Evolutionary conservation across 2,329 filamentous ascomycete species (phyloP), one percentile per base, ranked within the genome.

Genomic region (Phyllosticta ampelicida): DNA sequence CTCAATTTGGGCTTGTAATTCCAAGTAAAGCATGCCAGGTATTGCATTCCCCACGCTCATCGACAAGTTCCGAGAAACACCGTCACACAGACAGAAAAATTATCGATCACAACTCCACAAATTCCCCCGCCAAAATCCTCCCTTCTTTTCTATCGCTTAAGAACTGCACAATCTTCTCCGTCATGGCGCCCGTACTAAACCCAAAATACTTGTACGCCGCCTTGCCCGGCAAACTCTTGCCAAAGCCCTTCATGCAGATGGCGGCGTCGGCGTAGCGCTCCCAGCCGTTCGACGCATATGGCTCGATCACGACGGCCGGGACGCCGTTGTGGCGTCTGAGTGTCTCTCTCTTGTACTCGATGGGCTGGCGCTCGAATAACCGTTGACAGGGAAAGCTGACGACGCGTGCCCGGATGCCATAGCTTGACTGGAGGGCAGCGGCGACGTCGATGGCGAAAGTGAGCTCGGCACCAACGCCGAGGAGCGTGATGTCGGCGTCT

Each of bases 261-360:
- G 77, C 79, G 0, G 80, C 81, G 65, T 83, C 77, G 0, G 80
- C 81, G 63, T 83, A 84, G 19, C 81, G 68, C 69, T 84, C 82
- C 81, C 81, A 84, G 0, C 80, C 80, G 60, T 79, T 78, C 1
- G 76, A 73, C 1, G 78, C 75, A 64, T 82, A 84, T 0, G 81
- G 79, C 68, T 86, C 83, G 50, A 86, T 80, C 4, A 84, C 78
- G 16, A 86, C 78, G 1, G 74, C 69, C 0, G 79, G 78, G 1
- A 75, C 70, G 50, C 73, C 73, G 0, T 60, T 63, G 62, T 74
- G 70, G 26, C 73, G 70, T 51, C 68, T 69, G 51, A 84, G 69
- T 1, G 78, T 74, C 1, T 74, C 63, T 0, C 76, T 72, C 64
- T 72, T 76, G 64, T 80, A 80, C 48, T 75, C 69, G 2, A 70